These are phyloP conservation scores for Rosa multiflora DNA, from an alignment of 306 rosid species.

Conservation along the genomic window DNA sequence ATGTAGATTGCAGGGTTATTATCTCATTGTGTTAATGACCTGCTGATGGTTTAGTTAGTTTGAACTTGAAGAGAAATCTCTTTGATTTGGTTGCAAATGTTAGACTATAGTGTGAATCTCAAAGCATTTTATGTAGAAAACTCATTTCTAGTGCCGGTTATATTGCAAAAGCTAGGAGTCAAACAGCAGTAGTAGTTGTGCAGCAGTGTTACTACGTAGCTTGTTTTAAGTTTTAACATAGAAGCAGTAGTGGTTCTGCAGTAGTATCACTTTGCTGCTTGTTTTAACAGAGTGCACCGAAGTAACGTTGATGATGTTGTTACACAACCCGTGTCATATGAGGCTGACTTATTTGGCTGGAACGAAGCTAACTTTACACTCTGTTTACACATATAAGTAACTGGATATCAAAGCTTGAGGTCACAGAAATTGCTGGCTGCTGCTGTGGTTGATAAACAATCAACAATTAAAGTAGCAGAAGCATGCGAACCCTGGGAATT, in stretches of 20 bases:
- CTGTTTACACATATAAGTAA: background rate
- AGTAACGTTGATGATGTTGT: background rate
- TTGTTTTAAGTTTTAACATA: conserved; percentile 12
- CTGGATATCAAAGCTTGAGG: background rate
- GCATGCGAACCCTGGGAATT: conserved; percentile 36
- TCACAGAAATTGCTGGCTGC: background rate
- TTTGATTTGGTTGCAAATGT: background rate
- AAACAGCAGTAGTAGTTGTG: background rate
- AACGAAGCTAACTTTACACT: background rate
- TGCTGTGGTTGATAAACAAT: conserved; percentile 2
- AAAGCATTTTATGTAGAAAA: background rate
- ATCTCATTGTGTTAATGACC: background rate
- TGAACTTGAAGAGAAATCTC: background rate
- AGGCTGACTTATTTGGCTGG: background rate
- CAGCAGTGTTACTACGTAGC: background rate
- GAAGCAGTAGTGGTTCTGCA: background rate
- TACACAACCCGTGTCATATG: background rate
- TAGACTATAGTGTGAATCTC: background rate
- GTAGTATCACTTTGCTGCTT: background rate
- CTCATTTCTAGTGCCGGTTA: background rate
- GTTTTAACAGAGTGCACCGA: background rate
- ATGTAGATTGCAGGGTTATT: background rate
- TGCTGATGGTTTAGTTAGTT: background rate
- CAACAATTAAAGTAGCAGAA: conserved; percentile 40
- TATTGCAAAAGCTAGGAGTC: background rate